phyloP scores from a whole-genome alignment of 2,329 filamentous ascomycete species.

The Thelonectria olida region DNA sequence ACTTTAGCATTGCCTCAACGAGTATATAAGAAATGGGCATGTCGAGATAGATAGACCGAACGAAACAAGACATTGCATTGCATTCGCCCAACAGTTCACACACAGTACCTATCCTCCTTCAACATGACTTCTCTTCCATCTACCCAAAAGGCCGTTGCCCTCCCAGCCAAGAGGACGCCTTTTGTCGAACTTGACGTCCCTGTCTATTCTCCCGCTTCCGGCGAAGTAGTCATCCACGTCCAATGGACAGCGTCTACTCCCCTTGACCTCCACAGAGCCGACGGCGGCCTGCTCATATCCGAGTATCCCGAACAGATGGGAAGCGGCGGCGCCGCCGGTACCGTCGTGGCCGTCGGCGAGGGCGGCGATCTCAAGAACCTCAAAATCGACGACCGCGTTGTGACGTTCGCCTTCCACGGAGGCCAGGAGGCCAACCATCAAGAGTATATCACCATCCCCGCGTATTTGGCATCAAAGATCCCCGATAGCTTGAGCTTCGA shows the following conservation, averaged over 20 bases:
- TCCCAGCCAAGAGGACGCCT: conserved; percentile 61
- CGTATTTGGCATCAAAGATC: conserved; percentile 58
- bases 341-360: conserved; percentile 60
- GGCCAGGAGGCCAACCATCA: conserved; percentile 62
- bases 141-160: conserved; percentile 70
- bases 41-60: neutral
- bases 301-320: conserved; percentile 60
- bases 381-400: conserved; percentile 63
- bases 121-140: conserved; percentile 59
- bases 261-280: conserved; percentile 68
- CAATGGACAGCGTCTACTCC: conserved; percentile 70
- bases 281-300: conserved; percentile 64
- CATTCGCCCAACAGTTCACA: neutral
- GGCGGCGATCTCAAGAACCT: conserved; percentile 51
- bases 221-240: conserved; percentile 63
- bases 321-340: conserved; percentile 60
- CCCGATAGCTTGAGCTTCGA: conserved; percentile 51
- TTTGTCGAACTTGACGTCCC: conserved; percentile 64
- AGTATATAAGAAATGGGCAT: neutral
- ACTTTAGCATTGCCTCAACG: neutral
- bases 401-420: conserved; percentile 61
- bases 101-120: neutral
- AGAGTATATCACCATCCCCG: conserved; percentile 61
- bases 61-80: neutral
- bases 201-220: conserved; percentile 44